These are phyloP conservation scores for Rasamsonia emersonii DNA, from an alignment of 2,329 filamentous ascomycete genomes.

Conservation along the genomic window DNA sequence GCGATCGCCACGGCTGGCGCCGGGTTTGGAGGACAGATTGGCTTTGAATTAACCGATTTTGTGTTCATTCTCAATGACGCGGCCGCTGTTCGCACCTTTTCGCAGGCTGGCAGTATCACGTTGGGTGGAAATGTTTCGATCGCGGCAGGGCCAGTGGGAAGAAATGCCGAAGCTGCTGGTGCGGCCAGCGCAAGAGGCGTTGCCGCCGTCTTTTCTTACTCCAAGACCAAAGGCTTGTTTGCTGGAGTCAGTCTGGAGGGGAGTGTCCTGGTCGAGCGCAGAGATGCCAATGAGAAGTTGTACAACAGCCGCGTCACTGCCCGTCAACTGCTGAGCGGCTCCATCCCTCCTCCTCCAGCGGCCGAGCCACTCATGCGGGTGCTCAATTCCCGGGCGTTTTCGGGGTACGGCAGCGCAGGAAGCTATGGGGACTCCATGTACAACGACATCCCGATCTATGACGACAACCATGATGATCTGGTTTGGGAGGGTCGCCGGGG, in stretches of 20 bases:
- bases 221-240: conserved; percentile 94
- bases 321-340: conserved; percentile 68
- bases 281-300: conserved; percentile 94
- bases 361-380: conserved; percentile 78
- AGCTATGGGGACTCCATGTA: conserved; percentile 65
- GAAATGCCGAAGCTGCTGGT: conserved; percentile 92
- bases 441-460: conserved; percentile 88
- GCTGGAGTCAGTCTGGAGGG: conserved; percentile 93
- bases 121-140: conserved; percentile 94
- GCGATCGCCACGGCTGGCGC: conserved; percentile 42
- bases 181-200: conserved; percentile 84
- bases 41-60: conserved; percentile 54
- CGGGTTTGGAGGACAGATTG: conserved; percentile 43
- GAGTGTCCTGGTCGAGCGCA: conserved; percentile 83
- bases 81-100: conserved; percentile 83
- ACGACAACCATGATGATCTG: conserved; percentile 70
- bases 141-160: conserved; percentile 83
- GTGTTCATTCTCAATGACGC: conserved; percentile 97
- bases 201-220: conserved; percentile 91
- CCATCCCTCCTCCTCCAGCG: conserved; percentile 67
- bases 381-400: conserved; percentile 77
- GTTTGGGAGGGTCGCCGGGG: conserved; percentile 73
- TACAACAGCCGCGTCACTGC: conserved; percentile 80
- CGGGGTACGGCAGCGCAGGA: conserved; percentile 47
- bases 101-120: conserved; percentile 82